Percentiles rank a stretch among this genome's conserved stretches.
These are phyloP conservation scores for Pecoramyces ruminantium DNA, from an alignment of 192 early-diverging fungal species.

Conservation along the genomic window DNA sequence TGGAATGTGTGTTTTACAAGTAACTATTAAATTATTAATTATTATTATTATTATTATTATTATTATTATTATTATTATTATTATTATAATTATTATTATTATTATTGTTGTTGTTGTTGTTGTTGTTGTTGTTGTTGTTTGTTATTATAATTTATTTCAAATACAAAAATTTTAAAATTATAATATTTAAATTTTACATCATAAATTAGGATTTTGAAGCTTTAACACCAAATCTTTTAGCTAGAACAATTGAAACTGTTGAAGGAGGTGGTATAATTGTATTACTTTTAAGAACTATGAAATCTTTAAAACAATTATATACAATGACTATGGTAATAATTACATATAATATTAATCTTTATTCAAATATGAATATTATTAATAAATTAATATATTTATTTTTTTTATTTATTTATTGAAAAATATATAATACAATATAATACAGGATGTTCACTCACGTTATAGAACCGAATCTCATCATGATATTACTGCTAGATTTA, in stretches of 20 bases:
- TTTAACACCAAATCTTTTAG: constrained; percentile 88
- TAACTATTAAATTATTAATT: constrained; percentile 3
- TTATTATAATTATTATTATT: no score
- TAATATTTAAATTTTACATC: no score
- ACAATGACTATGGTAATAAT: constrained; percentile 94
- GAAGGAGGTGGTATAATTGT: constrained; percentile 94
- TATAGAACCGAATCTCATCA: constrained; percentile 88
- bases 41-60: no score
- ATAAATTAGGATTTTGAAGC: constrained; percentile 83
- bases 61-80: no score
- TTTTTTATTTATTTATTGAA: not conserved
- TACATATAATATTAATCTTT: no score
- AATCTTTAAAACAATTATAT: constrained; percentile 88
- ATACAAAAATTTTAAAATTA: no score
- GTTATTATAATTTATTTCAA: no score
- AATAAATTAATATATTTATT: not conserved
- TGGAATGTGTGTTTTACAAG: constrained; percentile 91
- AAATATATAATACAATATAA: not conserved
- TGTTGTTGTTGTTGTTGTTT: no score
- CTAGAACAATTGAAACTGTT: constrained; percentile 94
- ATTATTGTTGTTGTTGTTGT: no score
- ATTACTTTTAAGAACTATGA: constrained; percentile 86
- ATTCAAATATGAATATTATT: not conserved
- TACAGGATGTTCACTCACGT: constrained; percentile 78
- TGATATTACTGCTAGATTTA: constrained; percentile 88